Percentiles rank a stretch among this genome's conserved stretches.
Conservation (phyloP, 2,329 filamentous ascomycete species). For the Monosporascus sp. region DNA sequence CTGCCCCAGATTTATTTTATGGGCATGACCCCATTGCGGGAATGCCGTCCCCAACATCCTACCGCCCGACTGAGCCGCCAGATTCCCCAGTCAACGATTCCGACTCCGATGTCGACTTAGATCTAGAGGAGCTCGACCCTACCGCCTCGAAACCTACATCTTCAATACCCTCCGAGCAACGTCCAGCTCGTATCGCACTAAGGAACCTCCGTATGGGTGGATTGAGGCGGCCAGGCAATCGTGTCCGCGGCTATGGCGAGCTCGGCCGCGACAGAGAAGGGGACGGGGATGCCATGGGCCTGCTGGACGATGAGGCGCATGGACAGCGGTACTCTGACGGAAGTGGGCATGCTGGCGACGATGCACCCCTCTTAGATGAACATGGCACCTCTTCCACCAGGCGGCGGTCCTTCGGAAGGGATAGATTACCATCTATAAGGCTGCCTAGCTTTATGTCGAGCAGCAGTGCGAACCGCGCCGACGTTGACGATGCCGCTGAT, state of each 20-base stretch:
- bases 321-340: constrained; percentile 54
- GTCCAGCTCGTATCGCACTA: constrained; percentile 61
- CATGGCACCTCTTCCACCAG: constrained; percentile 27
- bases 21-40: constrained; percentile 37
- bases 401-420: constrained; percentile 34
- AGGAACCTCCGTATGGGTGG: constrained; percentile 65
- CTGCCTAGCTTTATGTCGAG: constrained; percentile 63
- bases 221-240: constrained; percentile 50
- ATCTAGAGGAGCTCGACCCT: constrained; percentile 76
- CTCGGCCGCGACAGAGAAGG: constrained; percentile 52
- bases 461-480: constrained; percentile 28
- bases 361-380: constrained; percentile 65
- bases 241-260: constrained; percentile 54
- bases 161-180: constrained; percentile 47
- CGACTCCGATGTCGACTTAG: constrained; percentile 73
- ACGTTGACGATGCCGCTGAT: constrained; percentile 44
- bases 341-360: constrained; percentile 59
- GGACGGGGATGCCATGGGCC: constrained; percentile 60
- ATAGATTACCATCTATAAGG: constrained; percentile 46
- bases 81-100: constrained; percentile 63
- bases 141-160: constrained; percentile 34
- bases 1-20: constrained; percentile 3
- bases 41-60: constrained; percentile 52
- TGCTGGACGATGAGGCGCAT: constrained; percentile 59
- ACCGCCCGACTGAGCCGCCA: constrained; percentile 54